These are phyloP conservation scores for Aspergillus spinulosporus DNA, from an alignment of 2,329 filamentous ascomycete genomes.

Conservation along the genomic window DNA sequence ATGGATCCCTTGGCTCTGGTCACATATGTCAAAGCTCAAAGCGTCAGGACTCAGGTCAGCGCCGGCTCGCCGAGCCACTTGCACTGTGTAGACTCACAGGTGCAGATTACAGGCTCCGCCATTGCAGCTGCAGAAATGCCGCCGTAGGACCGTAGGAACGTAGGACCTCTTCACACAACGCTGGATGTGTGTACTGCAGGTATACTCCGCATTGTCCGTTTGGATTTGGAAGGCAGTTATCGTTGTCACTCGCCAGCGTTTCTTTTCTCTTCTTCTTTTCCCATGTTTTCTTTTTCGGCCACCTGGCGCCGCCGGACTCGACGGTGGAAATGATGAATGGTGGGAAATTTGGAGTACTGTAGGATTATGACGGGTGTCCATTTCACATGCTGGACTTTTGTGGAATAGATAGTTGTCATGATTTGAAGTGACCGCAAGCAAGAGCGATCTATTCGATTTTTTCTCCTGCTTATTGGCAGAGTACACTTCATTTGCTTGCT, in stretches of 20 bases:
- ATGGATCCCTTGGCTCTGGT: constrained; percentile 14
- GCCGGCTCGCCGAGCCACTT: not conserved
- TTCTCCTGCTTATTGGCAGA: not conserved
- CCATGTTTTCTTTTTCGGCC: constrained; percentile 13
- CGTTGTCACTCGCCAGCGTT: not conserved
- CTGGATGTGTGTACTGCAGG: not conserved
- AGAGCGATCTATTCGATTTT: not conserved
- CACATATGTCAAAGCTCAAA: not conserved
- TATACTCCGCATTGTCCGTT: not conserved
- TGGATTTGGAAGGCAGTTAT: not conserved
- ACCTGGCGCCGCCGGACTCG: constrained; percentile 15
- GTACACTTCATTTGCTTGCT: not conserved
- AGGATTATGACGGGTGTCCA: not conserved
- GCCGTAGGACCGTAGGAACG: too few relatives aligned
- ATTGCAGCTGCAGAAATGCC: not conserved
- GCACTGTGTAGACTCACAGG: not conserved
- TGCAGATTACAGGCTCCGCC: not conserved
- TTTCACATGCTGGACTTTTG: constrained; percentile 1
- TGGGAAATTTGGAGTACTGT: not conserved
- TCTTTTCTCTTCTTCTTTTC: not conserved
- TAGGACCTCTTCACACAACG: not conserved
- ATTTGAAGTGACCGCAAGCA: not conserved
- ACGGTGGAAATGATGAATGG: constrained; percentile 4
- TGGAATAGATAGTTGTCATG: not conserved
- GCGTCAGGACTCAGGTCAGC: constrained; percentile 10